Percentiles rank a stretch among this genome's conserved stretches.
Evolutionary conservation across 352 stramenopile genomes (phyloP).

Genomic region (Phytopythium boreale): DNA sequence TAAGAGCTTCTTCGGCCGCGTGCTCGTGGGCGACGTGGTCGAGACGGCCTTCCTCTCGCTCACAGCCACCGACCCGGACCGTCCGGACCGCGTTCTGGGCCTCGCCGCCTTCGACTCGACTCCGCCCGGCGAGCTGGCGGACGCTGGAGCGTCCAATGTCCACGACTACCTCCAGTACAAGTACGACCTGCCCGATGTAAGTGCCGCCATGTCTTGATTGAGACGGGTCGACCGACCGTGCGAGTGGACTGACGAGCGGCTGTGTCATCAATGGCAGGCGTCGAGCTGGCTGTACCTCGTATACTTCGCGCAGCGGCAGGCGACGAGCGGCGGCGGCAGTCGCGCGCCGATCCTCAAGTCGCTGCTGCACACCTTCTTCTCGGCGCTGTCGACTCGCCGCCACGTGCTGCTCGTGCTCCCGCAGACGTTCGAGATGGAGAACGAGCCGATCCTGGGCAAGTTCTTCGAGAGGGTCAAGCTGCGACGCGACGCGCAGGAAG

Average conservation of each 20-base stretch:
- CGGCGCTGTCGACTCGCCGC: conserved; percentile 33
- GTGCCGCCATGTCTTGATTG: neutral
- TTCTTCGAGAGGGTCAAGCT: conserved; percentile 41
- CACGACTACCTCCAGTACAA: conserved; percentile 45
- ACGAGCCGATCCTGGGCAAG: conserved; percentile 50
- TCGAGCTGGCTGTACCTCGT: conserved; percentile 52
- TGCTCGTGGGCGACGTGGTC: conserved; percentile 53
- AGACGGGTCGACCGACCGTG: neutral
- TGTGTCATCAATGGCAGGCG: conserved; percentile 17
- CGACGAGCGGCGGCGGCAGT: conserved; percentile 19
- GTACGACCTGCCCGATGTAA: conserved; percentile 50
- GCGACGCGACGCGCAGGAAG: conserved; percentile 10
- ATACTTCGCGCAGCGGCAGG: conserved; percentile 54
- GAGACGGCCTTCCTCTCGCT: conserved; percentile 73
- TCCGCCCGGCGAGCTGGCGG: conserved; percentile 40
- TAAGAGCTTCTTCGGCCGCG: conserved; percentile 59
- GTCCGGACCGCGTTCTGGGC: conserved; percentile 50
- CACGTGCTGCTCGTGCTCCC: conserved; percentile 54
- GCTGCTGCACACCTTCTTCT: conserved; percentile 52
- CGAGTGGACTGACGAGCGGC: neutral
- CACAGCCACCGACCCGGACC: conserved; percentile 48
- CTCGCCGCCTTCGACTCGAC: conserved; percentile 62
- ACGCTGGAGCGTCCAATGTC: conserved; percentile 18
- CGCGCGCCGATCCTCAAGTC: conserved; percentile 44
- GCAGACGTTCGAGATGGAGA: conserved; percentile 38